Conservation (phyloP, 495 filamentous ascomycete genomes). For the Penicillium pulvis region DNA sequence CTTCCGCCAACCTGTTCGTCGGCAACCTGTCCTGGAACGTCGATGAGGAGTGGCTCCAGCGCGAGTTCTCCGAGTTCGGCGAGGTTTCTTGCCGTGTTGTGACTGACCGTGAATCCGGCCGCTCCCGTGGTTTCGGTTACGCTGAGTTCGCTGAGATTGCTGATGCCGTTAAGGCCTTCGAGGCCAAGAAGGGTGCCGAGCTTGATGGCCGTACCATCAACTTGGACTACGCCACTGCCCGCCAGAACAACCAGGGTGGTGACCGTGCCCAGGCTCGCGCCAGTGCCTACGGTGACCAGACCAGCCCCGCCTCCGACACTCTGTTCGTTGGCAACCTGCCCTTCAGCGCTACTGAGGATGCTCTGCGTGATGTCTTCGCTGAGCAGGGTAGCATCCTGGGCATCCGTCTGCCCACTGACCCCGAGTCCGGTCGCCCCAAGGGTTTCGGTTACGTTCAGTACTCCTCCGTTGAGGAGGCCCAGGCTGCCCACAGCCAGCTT, state of each 20-base stretch:
- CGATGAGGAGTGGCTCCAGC: conserved; percentile 85
- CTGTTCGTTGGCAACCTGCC: conserved; percentile 92
- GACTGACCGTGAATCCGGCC: conserved; percentile 76
- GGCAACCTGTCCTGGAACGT: conserved; percentile 95
- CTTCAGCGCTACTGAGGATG: conserved; percentile 79
- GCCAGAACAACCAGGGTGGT: conserved; percentile 53
- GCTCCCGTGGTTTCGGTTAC: conserved; percentile 95
- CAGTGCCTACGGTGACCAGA: conserved; percentile 75
- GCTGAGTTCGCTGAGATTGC: conserved; percentile 79
- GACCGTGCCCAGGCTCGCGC: conserved; percentile 70
- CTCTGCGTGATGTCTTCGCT: conserved; percentile 73
- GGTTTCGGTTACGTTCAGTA: conserved; percentile 95
- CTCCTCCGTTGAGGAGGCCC: conserved; percentile 81
- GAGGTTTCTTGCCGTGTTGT: conserved; percentile 79
- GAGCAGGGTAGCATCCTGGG: conserved; percentile 69
- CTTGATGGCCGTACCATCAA: conserved; percentile 86
- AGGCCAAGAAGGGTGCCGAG: conserved; percentile 75
- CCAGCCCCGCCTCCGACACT: conserved; percentile 76
- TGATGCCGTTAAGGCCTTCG: conserved; percentile 73
- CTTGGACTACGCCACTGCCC: conserved; percentile 83
- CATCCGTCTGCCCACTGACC: conserved; percentile 88
- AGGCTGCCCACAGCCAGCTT: conserved; percentile 70
- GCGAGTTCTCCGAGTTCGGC: conserved; percentile 84
- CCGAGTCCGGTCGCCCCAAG: conserved; percentile 83
- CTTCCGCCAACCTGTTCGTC: conserved; percentile 78